Conservation (phyloP, 495 filamentous ascomycete genomes). For the Penicillium argentinense region DNA sequence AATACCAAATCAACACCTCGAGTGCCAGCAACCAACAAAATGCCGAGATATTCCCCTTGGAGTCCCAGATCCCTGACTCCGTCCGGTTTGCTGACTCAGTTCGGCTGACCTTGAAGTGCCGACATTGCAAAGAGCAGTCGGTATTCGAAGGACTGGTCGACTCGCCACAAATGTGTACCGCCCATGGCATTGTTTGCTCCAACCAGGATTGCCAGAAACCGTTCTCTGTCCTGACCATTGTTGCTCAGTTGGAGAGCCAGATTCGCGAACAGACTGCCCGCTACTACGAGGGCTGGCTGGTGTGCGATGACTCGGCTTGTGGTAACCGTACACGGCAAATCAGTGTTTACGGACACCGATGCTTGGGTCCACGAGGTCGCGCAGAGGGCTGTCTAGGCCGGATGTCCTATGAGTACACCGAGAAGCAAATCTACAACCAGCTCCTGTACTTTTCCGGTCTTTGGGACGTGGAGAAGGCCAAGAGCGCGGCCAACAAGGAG, state of each 20-base stretch:
- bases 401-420: constrained; percentile 86
- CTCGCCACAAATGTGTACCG: constrained; percentile 58
- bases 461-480: constrained; percentile 88
- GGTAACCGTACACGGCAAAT: constrained; percentile 87
- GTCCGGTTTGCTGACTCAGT: constrained; percentile 77
- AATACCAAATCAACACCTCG: constrained; percentile 73
- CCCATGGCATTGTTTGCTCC: constrained; percentile 73
- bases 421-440: constrained; percentile 92
- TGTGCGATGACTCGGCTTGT: constrained; percentile 85
- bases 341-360: constrained; percentile 86
- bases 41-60: constrained; percentile 72
- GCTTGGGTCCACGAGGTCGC: constrained; percentile 80
- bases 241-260: constrained; percentile 83
- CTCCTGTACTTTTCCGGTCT: constrained; percentile 81
- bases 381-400: constrained; percentile 79
- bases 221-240: constrained; percentile 69
- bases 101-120: constrained; percentile 75
- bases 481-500: constrained; percentile 48
- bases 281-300: constrained; percentile 91
- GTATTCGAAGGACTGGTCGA: constrained; percentile 71
- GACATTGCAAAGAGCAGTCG: constrained; percentile 69
- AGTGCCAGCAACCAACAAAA: constrained; percentile 54
- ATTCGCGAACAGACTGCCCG: constrained; percentile 72
- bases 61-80: constrained; percentile 87
- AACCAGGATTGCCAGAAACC: constrained; percentile 57